These are phyloP conservation scores for Porphyrellus cyaneotinctus DNA, from an alignment of 768 basidiomycete species.

Conservation along the genomic window DNA sequence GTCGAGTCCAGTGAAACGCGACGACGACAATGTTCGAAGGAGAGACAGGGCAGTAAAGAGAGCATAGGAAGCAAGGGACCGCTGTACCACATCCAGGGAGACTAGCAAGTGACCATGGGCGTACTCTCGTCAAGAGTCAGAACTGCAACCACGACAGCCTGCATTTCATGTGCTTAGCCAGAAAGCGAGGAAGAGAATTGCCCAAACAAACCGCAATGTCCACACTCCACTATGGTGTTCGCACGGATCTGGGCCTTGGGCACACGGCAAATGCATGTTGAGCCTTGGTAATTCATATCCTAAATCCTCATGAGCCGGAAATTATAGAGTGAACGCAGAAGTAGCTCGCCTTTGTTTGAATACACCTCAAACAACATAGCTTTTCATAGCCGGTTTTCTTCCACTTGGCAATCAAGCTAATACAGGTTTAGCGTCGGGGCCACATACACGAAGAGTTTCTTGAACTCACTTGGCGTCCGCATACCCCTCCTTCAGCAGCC, in stretches of 20 bases:
- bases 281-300: conserved; percentile 99
- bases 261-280: conserved; percentile 95
- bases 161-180: conserved; percentile 13
- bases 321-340: conserved; percentile 2
- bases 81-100: background rate
- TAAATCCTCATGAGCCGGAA: conserved; percentile 29
- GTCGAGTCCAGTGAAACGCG: background rate
- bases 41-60: background rate
- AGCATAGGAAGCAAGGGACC: background rate
- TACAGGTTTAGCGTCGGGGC: conserved; percentile 3
- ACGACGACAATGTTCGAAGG: background rate
- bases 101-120: background rate
- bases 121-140: conserved; percentile 56
- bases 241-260: conserved; percentile 89
- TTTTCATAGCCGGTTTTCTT: conserved; percentile 99
- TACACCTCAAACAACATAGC: conserved; percentile 93
- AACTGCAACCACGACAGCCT: conserved; percentile 92
- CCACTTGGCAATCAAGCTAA: conserved; percentile 96
- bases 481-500: conserved; percentile 96
- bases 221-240: conserved; percentile 93
- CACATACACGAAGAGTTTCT: background rate
- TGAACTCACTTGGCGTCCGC: conserved; percentile 86
- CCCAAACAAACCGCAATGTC: conserved; percentile 81
- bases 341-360: conserved; percentile 75
- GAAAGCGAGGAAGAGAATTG: background rate